Conservation (phyloP, 306 rosid species). For the Aeschynomene evenia region DNA sequence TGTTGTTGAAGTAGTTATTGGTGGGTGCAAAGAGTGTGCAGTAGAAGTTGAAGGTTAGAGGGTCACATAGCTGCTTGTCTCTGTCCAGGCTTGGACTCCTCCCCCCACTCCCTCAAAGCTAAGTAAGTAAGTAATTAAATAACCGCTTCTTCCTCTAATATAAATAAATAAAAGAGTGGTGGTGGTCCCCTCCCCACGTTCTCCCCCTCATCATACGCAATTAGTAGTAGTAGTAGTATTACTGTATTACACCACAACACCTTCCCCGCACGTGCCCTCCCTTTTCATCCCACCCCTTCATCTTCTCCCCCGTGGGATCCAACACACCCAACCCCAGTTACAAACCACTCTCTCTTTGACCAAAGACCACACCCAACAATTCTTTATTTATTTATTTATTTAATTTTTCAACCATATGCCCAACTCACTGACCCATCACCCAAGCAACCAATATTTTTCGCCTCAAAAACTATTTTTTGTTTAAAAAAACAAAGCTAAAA, state of each 20-base stretch:
- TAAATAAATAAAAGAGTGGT: too few species aligned
- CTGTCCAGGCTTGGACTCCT: constrained; percentile 34
- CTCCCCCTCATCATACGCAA: constrained; percentile 47
- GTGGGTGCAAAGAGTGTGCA: not conserved
- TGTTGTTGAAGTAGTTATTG: too few species aligned
- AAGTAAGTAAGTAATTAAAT: not conserved
- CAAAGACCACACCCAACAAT: constrained; percentile 29
- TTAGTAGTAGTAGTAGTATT: too few species aligned
- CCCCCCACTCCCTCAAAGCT: not conserved
- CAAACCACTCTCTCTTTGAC: constrained; percentile 51
- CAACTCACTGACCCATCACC: too few species aligned
- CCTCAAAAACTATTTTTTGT: not conserved
- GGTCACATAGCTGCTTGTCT: constrained; percentile 11
- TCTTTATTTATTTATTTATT: too few species aligned
- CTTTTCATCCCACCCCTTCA: constrained; percentile 32
- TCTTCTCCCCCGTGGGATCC: not conserved
- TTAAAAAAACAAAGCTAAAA: constrained; percentile 15
- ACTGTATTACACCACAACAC: not conserved
- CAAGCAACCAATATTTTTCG: constrained; percentile 26
- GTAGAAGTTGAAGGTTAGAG: not conserved
- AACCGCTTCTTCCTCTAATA: not conserved
- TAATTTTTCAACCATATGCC: not conserved
- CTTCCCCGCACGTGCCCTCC: constrained; percentile 46
- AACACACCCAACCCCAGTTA: constrained; percentile 27
- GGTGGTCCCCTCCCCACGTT: constrained; percentile 72